A percentile compares a stretch with the other conserved stretches of the same genome.
Evolutionary conservation across 2,329 filamentous ascomycete species (phyloP).

Genomic region (Byssoonygena ceratinophila): DNA sequence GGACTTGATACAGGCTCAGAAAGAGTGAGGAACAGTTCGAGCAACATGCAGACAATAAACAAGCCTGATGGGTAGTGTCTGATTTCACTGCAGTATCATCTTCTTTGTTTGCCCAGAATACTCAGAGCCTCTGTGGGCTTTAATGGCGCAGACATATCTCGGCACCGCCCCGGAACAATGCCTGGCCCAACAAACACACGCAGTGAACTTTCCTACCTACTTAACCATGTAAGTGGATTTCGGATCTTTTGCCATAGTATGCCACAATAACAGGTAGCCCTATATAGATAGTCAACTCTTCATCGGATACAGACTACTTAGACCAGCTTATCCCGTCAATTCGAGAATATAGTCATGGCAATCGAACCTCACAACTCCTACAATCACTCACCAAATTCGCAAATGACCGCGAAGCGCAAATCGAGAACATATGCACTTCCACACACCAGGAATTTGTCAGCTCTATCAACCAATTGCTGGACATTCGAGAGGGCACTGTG

Average conservation of each 20-base stretch:
- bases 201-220: constrained; percentile 30
- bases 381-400: constrained; percentile 73
- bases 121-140: background rate
- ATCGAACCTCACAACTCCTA: constrained; percentile 61
- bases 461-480: constrained; percentile 88
- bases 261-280: background rate
- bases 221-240: constrained; percentile 30
- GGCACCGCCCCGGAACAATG: background rate
- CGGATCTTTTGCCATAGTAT: background rate
- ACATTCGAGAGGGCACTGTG: constrained; percentile 82
- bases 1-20: too few species aligned
- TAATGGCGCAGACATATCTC: too few species aligned
- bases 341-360: constrained; percentile 72
- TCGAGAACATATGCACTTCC: constrained; percentile 85
- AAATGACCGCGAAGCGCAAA: constrained; percentile 76
- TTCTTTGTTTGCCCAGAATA: background rate
- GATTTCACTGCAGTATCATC: too few species aligned
- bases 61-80: background rate
- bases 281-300: constrained; percentile 74
- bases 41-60: background rate
- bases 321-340: constrained; percentile 91
- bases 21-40: too few species aligned
- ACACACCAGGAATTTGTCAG: constrained; percentile 95
- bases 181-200: constrained; percentile 15
- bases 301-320: constrained; percentile 85